These are phyloP conservation scores for Tuber melanosporum DNA, from an alignment of 495 filamentous ascomycete genomes.

Conservation along the genomic window DNA sequence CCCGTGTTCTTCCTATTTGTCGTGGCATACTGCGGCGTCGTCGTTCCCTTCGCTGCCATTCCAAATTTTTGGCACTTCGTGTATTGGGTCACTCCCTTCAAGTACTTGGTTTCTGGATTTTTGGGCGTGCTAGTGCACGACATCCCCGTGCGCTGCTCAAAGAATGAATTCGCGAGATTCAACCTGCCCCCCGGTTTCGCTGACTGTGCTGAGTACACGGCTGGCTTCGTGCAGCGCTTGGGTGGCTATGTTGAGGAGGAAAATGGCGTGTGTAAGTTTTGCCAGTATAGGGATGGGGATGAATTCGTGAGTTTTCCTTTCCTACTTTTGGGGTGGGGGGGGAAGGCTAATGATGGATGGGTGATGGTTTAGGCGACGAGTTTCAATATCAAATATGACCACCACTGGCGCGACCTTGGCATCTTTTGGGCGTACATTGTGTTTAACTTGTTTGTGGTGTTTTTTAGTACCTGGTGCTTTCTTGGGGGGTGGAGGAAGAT, in stretches of 20 bases:
- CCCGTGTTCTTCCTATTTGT: conserved; percentile 61
- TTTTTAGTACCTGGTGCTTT: conserved; percentile 30
- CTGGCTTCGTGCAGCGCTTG: conserved; percentile 44
- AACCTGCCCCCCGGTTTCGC: conserved; percentile 47
- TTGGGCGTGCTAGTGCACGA: conserved; percentile 52
- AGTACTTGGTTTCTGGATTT: conserved; percentile 56
- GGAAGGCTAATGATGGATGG: neutral
- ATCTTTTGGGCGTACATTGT: conserved; percentile 44
- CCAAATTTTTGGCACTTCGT: conserved; percentile 66
- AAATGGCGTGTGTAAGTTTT: conserved; percentile 54
- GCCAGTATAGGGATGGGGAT: conserved; percentile 54
- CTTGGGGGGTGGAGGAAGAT: conserved; percentile 26
- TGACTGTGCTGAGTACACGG: conserved; percentile 52
- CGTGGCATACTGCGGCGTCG: conserved; percentile 58
- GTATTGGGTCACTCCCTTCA: conserved; percentile 61
- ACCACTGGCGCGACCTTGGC: conserved; percentile 60
- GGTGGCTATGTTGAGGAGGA: conserved; percentile 52
- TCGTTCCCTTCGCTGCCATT: conserved; percentile 53
- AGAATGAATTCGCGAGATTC: conserved; percentile 55
- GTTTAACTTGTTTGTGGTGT: conserved; percentile 35
- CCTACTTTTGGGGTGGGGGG: neutral
- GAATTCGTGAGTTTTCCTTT: conserved; percentile 47
- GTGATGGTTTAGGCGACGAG: conserved; percentile 19
- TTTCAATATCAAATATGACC: conserved; percentile 50
- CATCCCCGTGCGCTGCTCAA: conserved; percentile 51